These are phyloP conservation scores for Eutrema japonicum DNA, from an alignment of 345 rosid species.

Conservation along the genomic window DNA sequence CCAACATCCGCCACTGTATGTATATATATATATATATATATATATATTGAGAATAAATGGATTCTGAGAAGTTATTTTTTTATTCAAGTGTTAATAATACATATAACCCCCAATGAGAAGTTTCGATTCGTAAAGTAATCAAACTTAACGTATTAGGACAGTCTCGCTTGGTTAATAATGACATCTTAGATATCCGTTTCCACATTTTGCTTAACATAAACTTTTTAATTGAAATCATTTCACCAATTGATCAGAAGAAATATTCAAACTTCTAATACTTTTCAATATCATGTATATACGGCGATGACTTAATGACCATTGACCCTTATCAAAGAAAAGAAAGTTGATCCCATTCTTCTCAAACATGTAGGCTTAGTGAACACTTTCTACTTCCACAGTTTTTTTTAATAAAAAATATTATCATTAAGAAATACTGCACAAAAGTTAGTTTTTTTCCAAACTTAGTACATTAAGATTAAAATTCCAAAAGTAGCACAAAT, in stretches of 20 bases:
- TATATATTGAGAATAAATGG: not conserved
- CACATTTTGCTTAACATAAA: not conserved
- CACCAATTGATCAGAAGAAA: not conserved
- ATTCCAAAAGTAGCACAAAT: no score
- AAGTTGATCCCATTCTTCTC: constrained; percentile 10
- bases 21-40: no score
- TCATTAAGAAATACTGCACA: no score
- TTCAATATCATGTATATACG: constrained; percentile 9
- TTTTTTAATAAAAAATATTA: not conserved
- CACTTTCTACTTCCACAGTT: not conserved
- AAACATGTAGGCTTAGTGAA: not conserved
- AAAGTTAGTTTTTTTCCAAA: no score
- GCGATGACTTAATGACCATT: constrained; percentile 5
- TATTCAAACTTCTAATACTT: constrained; percentile 18
- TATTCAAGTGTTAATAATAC: not conserved
- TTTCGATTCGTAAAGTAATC: constrained; percentile 7
- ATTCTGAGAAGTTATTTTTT: not conserved
- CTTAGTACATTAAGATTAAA: no score
- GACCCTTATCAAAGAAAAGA: constrained; percentile 9
- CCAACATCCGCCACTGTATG: no score
- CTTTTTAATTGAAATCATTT: not conserved
- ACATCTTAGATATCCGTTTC: constrained; percentile 12
- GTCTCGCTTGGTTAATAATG: not conserved
- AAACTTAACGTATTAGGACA: constrained; percentile 13
- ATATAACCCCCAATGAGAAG: not conserved